phyloP scores from a whole-genome alignment of 1,284 basidiomycete genomes.

The Moesziomyces aphidis region DNA sequence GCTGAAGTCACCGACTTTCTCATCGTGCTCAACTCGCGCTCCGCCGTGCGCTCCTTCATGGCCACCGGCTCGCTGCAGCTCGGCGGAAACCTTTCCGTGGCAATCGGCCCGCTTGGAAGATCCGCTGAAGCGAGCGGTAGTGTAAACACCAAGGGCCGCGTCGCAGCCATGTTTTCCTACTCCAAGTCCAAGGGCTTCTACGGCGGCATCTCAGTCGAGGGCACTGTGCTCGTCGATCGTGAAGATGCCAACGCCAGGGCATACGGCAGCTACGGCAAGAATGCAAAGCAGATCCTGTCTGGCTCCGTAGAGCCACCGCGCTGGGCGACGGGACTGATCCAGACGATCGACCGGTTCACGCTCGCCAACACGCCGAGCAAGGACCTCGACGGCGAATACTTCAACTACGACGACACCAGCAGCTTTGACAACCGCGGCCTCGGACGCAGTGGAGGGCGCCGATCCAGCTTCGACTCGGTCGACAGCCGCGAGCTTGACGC shows the following conservation, averaged over 20 bases:
- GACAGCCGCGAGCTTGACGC: slow-evolving; percentile 36
- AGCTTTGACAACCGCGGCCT: slow-evolving; percentile 32
- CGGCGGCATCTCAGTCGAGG: slow-evolving; percentile 86
- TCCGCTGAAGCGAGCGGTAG: slow-evolving; percentile 93
- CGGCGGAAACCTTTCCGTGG: slow-evolving; percentile 74
- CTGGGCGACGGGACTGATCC: slow-evolving; percentile 44
- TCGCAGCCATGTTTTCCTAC: slow-evolving; percentile 91
- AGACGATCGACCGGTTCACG: slow-evolving; percentile 56
- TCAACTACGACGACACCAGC: slow-evolving; percentile 43
- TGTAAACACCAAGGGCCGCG: slow-evolving; percentile 84
- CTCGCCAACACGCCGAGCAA: slow-evolving; percentile 43
- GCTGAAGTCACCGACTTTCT: slow-evolving; percentile 95
- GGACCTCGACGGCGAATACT: slow-evolving; percentile 48
- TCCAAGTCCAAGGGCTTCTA: slow-evolving; percentile 94
- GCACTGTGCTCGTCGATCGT: slow-evolving; percentile 92
- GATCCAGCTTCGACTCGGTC: slow-evolving; percentile 30
- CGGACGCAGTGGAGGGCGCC: slow-evolving; percentile 27
- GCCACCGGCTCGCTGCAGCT: slow-evolving; percentile 89
- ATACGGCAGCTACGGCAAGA: slow-evolving; percentile 56
- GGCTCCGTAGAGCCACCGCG: slow-evolving; percentile 54
- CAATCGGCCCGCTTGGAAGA: slow-evolving; percentile 91
- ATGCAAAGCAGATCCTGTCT: slow-evolving; percentile 60
- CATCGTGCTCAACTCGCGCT: slow-evolving; percentile 86
- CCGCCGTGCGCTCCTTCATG: slow-evolving; percentile 86
- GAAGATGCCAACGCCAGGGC: slow-evolving; percentile 76